Base-by-base conservation (phyloP, 495 filamentous ascomycete genomes). In the Xylaria venustula region DNA sequence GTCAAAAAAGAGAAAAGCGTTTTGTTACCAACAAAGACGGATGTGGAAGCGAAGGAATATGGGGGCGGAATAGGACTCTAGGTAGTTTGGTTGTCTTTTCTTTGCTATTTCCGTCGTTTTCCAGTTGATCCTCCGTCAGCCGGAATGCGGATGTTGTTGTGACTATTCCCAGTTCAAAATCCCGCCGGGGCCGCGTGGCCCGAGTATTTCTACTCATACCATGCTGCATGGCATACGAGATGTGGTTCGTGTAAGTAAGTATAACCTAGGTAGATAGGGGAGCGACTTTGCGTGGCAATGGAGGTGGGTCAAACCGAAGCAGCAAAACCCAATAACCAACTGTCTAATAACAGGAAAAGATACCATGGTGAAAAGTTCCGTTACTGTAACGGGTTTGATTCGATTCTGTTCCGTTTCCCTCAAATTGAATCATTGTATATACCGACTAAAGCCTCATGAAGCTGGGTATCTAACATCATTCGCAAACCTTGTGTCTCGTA, bases 391-490 rank as follows among this genome's bases (percentile, higher is more conserved):
- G 1, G 22, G 28, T 47, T 49, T 14, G 25, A 40, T 20, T 28
- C 15, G 2, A 46, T 47, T 30, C 7, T 25, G n/a, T 12, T 12
- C 15, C 42, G 19, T 47, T 3, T 25, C 42, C 25, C 26, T 57
- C 36, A n/a, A 46, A 23, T 36, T 17, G 19, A 40, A 32, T n/a
- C 11, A 49, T 25, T 59, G n/a, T n/a, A 51, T 59, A 42, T 50
- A 50, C 23, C 23, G 46, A 32, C n/a, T 22, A 19, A 50, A 51
- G 12, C 46, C 34, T 50, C 45, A 37, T 41, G 34, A 58, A 59
- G 46, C 22, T 59, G 56, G 56, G 56, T 59, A 59, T 59, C 56
- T 59, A 32, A 58, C 32, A 40, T 20, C 34, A 58, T 15, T 57
- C 56, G 46, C 36, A 50, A 59, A 51, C 45, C 46, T 59, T 32